These are phyloP conservation scores for Xylaria sp. DNA, from an alignment of 2,329 filamentous ascomycete species.

Conservation along the genomic window DNA sequence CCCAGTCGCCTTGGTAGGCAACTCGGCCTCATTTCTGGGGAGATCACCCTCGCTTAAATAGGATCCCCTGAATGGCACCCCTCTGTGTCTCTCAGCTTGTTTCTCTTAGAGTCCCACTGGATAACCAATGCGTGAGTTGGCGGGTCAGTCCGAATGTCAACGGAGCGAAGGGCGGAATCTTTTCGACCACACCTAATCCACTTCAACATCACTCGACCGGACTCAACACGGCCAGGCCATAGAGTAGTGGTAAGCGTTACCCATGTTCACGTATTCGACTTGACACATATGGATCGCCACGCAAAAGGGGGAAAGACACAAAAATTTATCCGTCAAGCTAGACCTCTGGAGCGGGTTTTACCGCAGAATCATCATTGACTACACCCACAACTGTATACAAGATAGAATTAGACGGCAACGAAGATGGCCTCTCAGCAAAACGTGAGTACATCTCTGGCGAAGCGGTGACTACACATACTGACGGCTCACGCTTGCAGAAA, in stretches of 20 bases:
- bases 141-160: conserved; percentile 19
- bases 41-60: conserved; percentile 27
- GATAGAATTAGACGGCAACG: conserved; percentile 20
- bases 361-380: conserved; percentile 9
- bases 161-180: conserved; percentile 22
- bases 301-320: neutral
- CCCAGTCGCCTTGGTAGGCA: conserved; percentile 25
- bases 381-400: conserved; percentile 13
- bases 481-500: conserved; percentile 32
- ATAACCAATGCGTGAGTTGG: conserved; percentile 29
- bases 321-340: neutral
- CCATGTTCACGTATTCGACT: conserved; percentile 10
- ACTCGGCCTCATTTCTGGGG: conserved; percentile 24
- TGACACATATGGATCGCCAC: conserved; percentile 9
- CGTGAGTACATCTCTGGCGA: conserved; percentile 22
- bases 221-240: conserved; percentile 14
- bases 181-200: conserved; percentile 21
- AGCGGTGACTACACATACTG: conserved; percentile 10
- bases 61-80: conserved; percentile 26
- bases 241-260: conserved; percentile 23
- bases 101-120: conserved; percentile 14
- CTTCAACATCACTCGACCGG: neutral
- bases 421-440: conserved; percentile 31
- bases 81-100: conserved; percentile 6
- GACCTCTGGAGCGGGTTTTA: conserved; percentile 4